Evolutionary conservation across 106 monocot species (phyloP).

Genomic region (Triglochin maritima): DNA sequence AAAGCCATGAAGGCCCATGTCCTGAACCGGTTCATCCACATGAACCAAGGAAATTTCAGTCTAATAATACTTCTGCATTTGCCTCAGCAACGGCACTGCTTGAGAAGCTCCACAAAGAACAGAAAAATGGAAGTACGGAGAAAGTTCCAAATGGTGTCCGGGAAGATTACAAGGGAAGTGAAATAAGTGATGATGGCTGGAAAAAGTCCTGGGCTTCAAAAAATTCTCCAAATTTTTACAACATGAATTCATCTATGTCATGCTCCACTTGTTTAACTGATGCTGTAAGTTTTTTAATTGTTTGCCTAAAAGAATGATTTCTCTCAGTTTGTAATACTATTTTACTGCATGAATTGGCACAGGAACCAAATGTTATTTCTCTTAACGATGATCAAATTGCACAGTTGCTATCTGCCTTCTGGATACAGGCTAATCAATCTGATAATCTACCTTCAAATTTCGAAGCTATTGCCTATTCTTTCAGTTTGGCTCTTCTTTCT

Average conservation of each 20-base stretch:
- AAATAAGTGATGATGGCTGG: conserved; percentile 30
- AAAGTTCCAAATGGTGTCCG: conserved; percentile 22
- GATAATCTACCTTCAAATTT: conserved; percentile 89
- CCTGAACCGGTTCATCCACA: conserved; percentile 26
- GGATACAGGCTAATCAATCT: conserved; percentile 71
- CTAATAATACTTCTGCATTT: conserved; percentile 71
- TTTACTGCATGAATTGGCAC: conserved; percentile 12
- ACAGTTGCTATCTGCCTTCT: conserved; percentile 67
- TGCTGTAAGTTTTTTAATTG: conserved; percentile 25
- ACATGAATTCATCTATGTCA: conserved; percentile 45
- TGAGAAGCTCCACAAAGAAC: conserved; percentile 82
- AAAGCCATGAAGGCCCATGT: conserved; percentile 21
- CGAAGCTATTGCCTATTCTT: conserved; percentile 86
- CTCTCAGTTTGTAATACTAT: background rate
- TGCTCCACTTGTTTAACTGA: conserved; percentile 24
- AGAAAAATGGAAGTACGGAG: conserved; percentile 39
- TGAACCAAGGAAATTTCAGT: conserved; percentile 56
- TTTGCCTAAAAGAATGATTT: background rate
- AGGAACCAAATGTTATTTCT: conserved; percentile 46
- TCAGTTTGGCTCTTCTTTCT: conserved; percentile 62
- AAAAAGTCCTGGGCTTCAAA: conserved; percentile 37
- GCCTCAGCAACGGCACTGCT: conserved; percentile 79
- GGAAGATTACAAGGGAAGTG: conserved; percentile 26
- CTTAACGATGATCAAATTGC: conserved; percentile 76
- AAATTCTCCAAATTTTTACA: conserved; percentile 50